Evolutionary conservation across 768 basidiomycete genomes (phyloP).

Genomic region (Collybiopsis luxurians): DNA sequence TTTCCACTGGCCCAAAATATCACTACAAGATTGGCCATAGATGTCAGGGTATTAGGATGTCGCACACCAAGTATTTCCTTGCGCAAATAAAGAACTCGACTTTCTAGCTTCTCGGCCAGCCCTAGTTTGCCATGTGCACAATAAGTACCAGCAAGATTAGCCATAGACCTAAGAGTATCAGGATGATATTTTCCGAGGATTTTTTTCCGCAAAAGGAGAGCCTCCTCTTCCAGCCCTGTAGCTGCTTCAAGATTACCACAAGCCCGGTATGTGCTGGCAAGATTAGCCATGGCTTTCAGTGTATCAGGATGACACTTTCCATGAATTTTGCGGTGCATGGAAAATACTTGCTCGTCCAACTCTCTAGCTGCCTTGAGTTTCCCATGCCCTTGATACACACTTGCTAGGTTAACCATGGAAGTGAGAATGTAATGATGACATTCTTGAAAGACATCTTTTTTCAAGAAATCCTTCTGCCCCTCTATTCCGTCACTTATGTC

Average conservation of each 20-base stretch:
- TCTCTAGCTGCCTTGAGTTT: too few relatives aligned
- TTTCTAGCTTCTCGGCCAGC: background rate
- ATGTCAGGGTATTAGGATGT: too few relatives aligned
- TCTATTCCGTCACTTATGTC: too few relatives aligned
- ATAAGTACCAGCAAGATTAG: conserved; percentile 9
- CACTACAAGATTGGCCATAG: too few relatives aligned
- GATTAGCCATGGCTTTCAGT: conserved; percentile 3
- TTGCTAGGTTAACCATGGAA: too few relatives aligned
- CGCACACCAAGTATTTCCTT: background rate
- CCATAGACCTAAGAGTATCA: conserved; percentile 9
- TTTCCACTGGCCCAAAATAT: too few relatives aligned
- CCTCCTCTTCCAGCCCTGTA: conserved; percentile 6
- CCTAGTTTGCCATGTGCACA: background rate
- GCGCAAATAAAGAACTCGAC: background rate
- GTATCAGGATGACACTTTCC: background rate
- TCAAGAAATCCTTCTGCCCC: too few relatives aligned
- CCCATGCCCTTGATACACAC: too few relatives aligned
- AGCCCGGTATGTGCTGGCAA: conserved; percentile 9
- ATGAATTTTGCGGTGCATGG: background rate
- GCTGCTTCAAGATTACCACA: conserved; percentile 8
- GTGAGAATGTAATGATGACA: too few relatives aligned
- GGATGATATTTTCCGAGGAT: conserved; percentile 13
- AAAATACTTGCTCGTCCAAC: background rate
- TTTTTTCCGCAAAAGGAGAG: conserved; percentile 6
- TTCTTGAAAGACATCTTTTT: too few relatives aligned